Evolutionary conservation across 2,329 filamentous ascomycete genomes (phyloP), one percentile per base, ranked within the genome.

Genomic region (Fusarium ambrosium): DNA sequence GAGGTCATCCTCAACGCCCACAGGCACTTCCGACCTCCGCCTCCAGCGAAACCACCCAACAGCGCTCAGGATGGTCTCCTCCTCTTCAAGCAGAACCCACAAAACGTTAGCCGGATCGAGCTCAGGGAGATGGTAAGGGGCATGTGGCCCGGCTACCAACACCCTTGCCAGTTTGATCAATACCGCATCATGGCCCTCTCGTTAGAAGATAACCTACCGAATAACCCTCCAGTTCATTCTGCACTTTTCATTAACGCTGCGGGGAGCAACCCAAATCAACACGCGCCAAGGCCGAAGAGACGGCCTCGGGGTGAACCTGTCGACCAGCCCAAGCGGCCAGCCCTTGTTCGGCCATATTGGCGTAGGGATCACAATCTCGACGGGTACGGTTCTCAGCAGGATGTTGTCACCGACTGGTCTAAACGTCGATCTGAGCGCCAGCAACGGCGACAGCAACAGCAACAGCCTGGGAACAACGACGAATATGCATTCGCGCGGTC

Each of bases 11-110:
- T 41, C 55, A 2, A 43, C 1, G 18, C 48, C 34, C 72, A 75
- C 48, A 32, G 20, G 36, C 1, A 9, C 16, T 22, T 45, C 62
- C 73, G 73, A 13, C 73, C 73, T 29, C 73, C 71, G 20, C 14
- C 24, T 10, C 16, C 22, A 3, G 62, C 48, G 14, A 34, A 18
- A 20, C 48, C 62, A 16, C 62, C 62, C 4, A 29, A 64, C 10
- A 51, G 51, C 27, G 61, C 18, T 29, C 24, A 27, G 20, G 24
- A 13, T 10, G 29, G 61, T 14, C 10, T 20, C 14, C 43, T 63
- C 29, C 32, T 22, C 7, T 6, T 6, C 58, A 59, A 37, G 16
- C 32, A 11, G 6, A 59, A 22, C 20, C 22, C 41, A 16, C 22
- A 41, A 20, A 29, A n/a, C 27, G 36, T 45, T 6, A 29, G 10